These are phyloP conservation scores for Aspergillus baeticus DNA, from an alignment of 495 filamentous ascomycete genomes.

Conservation along the genomic window DNA sequence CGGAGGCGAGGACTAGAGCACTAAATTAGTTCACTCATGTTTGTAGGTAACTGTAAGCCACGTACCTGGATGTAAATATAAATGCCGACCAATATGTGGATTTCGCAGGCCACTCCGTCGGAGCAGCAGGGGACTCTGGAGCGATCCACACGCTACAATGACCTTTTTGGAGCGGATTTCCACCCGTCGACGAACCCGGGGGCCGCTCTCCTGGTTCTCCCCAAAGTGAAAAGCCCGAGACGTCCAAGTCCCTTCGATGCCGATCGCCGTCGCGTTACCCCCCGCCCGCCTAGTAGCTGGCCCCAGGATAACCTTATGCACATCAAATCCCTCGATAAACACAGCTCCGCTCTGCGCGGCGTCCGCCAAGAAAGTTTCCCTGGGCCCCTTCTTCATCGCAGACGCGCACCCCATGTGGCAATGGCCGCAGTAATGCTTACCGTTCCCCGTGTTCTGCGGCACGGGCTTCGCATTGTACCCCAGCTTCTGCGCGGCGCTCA, in stretches of 20 bases:
- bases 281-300: conserved; percentile 49
- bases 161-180: conserved; percentile 80
- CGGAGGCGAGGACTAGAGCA: no score
- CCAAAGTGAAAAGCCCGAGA: conserved; percentile 63
- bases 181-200: conserved; percentile 54
- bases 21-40: no score
- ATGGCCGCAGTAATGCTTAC: conserved; percentile 73
- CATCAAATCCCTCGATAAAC: conserved; percentile 78
- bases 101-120: conserved; percentile 74
- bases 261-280: conserved; percentile 60
- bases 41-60: conserved; percentile 55
- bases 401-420: conserved; percentile 75
- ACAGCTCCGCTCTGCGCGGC: conserved; percentile 69
- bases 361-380: conserved; percentile 73
- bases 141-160: conserved; percentile 68
- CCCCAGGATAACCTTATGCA: conserved; percentile 68
- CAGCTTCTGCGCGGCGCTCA: conserved; percentile 73
- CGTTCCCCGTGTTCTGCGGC: conserved; percentile 74
- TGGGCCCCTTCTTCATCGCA: conserved; percentile 74
- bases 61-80: conserved; percentile 76
- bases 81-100: conserved; percentile 75
- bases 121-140: conserved; percentile 75
- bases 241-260: conserved; percentile 71
- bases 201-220: conserved; percentile 46
- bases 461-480: conserved; percentile 69